Percentiles rank a stretch among this genome's conserved stretches.
phyloP scores from a whole-genome alignment of 495 filamentous ascomycete genomes.

The Talaromyces stipitatus region DNA sequence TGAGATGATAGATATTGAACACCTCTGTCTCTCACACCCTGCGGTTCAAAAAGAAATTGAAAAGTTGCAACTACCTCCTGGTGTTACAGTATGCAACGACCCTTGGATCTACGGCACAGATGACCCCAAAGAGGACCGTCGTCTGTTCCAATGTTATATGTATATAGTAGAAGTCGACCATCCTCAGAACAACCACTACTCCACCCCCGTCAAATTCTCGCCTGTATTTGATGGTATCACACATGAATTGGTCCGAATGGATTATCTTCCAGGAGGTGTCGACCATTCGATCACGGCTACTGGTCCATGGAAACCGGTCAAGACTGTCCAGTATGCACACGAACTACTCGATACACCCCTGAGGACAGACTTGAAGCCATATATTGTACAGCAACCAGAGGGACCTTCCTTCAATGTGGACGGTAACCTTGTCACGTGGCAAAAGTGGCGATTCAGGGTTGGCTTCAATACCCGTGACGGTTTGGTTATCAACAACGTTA shows the following conservation, averaged over 20 bases:
- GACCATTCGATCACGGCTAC: conserved; percentile 25
- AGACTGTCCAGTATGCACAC: conserved; percentile 41
- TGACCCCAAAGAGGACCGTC: conserved; percentile 26
- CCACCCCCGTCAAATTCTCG: conserved; percentile 68
- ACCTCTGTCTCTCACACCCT: conserved; percentile 28
- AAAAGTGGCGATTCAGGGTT: conserved; percentile 60
- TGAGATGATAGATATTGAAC: conserved; percentile 35
- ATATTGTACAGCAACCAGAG: conserved; percentile 69
- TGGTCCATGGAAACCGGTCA: conserved; percentile 43
- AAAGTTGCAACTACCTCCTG: conserved; percentile 32
- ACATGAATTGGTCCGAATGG: conserved; percentile 52
- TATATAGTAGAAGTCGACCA: conserved; percentile 32
- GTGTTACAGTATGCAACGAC: conserved; percentile 33
- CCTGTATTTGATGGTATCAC: conserved; percentile 64
- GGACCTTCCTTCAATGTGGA: conserved; percentile 57
- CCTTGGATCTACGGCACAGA: conserved; percentile 41
- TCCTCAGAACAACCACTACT: conserved; percentile 62
- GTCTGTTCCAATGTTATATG: conserved; percentile 39
- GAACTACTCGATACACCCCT: conserved; percentile 40
- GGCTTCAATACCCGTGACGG: conserved; percentile 58
- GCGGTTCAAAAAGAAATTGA: conserved; percentile 37
- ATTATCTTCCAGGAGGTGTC: conserved; percentile 34
- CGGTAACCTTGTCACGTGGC: conserved; percentile 46
- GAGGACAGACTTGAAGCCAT: conserved; percentile 59
- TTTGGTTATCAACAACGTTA: conserved; percentile 53